phyloP scores from a whole-genome alignment of 2,329 filamentous ascomycete genomes.

The Orbilia blumenaviensis region DNA sequence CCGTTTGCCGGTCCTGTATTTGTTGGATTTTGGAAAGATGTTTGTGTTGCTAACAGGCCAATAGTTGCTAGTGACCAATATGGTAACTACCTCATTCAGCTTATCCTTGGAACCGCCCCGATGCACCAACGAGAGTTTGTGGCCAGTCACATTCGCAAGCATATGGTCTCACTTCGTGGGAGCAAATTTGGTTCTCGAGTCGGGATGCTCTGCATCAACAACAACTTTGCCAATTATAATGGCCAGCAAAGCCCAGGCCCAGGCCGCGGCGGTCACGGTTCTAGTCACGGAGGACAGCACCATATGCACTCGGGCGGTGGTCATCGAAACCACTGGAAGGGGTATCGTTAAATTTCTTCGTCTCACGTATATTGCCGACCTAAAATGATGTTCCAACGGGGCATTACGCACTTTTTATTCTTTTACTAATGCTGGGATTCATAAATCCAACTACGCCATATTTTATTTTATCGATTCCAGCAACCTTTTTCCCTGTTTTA shows the following conservation, averaged over 20 bases:
- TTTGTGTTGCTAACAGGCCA: conserved; percentile 13
- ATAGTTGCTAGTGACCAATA: conserved; percentile 91
- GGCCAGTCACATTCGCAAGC: conserved; percentile 92
- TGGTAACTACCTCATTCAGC: conserved; percentile 97
- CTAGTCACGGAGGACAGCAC: conserved; percentile 31
- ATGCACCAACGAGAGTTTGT: conserved; percentile 92
- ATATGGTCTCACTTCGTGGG: conserved; percentile 98
- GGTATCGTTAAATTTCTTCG: conserved; percentile 29
- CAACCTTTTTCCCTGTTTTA: conserved; percentile 1
- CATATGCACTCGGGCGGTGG: conserved; percentile 10
- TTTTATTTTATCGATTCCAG: conserved; percentile 10
- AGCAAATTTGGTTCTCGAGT: conserved; percentile 99
- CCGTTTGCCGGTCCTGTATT: too few species aligned
- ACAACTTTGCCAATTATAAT: conserved; percentile 39
- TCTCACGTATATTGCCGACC: conserved; percentile 56
- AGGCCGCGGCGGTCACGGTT: conserved; percentile 17
- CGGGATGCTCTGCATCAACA: conserved; percentile 96
- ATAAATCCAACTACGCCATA: conserved; percentile 1
- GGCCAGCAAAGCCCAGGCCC: conserved; percentile 5
- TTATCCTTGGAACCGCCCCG: conserved; percentile 88
- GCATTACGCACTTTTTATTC: conserved; percentile 4
- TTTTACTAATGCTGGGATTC: conserved; percentile 20
- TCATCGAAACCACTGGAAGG: conserved; percentile 41
- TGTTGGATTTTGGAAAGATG: neutral
- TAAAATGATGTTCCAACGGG: neutral